Percentiles rank a stretch among this genome's conserved stretches.
Conservation (phyloP, 352 stramenopile genomes). For the Thraustotheca clavata region DNA sequence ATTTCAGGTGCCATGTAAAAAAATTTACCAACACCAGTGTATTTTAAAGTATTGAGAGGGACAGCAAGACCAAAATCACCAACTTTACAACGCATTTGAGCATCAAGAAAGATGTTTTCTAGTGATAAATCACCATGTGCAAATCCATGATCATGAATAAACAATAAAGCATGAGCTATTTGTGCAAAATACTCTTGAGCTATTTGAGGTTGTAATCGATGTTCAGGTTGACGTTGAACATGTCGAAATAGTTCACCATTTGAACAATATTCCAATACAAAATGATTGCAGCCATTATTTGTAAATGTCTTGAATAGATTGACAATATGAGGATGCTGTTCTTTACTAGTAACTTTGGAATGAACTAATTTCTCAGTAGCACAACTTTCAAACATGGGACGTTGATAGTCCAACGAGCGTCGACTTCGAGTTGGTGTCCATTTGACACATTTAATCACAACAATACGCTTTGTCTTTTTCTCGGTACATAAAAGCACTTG, state of each 20-base stretch:
- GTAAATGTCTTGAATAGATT: slow-evolving; percentile 42
- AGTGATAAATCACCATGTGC: slow-evolving; percentile 51
- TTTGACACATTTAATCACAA: too few species aligned
- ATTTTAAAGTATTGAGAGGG: background rate
- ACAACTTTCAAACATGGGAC: too few species aligned
- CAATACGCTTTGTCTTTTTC: too few species aligned
- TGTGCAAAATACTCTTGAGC: too few species aligned
- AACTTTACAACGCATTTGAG: slow-evolving; percentile 35
- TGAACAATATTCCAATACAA: slow-evolving; percentile 54
- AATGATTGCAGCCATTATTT: slow-evolving; percentile 26
- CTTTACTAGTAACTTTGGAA: background rate
- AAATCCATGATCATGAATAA: slow-evolving; percentile 33
- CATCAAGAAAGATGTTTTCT: slow-evolving; percentile 44
- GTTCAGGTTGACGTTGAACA: too few species aligned
- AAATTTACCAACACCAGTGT: slow-evolving; percentile 11
- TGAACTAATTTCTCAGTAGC: too few species aligned
- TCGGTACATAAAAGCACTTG: too few species aligned
- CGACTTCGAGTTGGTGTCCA: too few species aligned
- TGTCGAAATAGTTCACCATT: slow-evolving; percentile 49
- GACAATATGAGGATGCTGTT: slow-evolving; percentile 21
- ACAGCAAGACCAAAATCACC: slow-evolving; percentile 40
- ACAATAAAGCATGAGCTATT: background rate
- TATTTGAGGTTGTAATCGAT: too few species aligned
- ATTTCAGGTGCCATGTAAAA: slow-evolving; percentile 24
- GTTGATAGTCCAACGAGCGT: too few species aligned